Conservation (phyloP, 169 alveolate genomes). For the Pseudocohnilembus persalinus region DNA sequence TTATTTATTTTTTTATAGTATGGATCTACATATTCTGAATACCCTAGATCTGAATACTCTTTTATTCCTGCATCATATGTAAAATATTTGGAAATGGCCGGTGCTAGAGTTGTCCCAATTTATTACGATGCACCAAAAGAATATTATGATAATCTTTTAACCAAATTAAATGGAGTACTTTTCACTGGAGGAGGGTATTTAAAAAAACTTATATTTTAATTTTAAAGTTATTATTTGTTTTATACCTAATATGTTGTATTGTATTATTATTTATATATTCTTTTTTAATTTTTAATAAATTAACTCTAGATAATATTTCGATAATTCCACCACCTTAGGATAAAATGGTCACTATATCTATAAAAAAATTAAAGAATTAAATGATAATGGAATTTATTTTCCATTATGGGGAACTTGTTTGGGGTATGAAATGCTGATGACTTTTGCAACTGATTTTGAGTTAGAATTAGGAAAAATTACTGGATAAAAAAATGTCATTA, state of each 20-base stretch:
- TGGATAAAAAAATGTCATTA: constrained; percentile 17
- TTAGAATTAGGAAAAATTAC: constrained; percentile 6
- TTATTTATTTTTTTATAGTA: no score
- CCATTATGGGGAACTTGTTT: constrained; percentile 78
- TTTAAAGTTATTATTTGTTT: not conserved
- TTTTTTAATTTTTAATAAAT: not conserved
- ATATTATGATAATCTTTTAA: constrained; percentile 8
- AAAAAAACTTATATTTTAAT: not conserved
- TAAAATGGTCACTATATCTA: constrained; percentile 17
- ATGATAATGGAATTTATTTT: constrained; percentile 47
- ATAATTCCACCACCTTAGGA: not conserved
- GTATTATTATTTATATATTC: not conserved
- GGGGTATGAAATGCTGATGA: constrained; percentile 60
- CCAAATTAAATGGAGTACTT: constrained; percentile 55
- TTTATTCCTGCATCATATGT: constrained; percentile 20
- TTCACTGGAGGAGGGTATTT: constrained; percentile 58
- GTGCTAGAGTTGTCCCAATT: constrained; percentile 68
- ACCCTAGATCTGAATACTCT: constrained; percentile 8
- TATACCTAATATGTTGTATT: not conserved
- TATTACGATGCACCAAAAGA: constrained; percentile 24
- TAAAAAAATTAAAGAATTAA: constrained; percentile 34
- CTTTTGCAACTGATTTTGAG: constrained; percentile 30
- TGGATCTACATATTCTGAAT: not conserved
- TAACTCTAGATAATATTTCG: not conserved
- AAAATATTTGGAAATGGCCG: constrained; percentile 25